Conservation (phyloP, 805 yeast genomes). For the Zygosaccharomyces bailii region DNA sequence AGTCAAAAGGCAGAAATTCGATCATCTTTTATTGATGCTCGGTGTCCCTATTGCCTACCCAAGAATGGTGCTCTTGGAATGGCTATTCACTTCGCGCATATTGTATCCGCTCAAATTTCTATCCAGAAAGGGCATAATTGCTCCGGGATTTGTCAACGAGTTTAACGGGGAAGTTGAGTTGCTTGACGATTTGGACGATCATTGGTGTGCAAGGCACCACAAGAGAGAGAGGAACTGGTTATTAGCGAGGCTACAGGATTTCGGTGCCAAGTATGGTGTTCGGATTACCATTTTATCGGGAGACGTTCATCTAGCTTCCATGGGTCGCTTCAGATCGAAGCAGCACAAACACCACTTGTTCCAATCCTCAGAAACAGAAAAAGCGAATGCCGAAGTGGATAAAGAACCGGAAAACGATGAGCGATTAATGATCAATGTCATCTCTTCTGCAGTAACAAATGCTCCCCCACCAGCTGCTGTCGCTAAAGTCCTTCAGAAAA, state of each 20-base stretch:
- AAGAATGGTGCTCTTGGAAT: constrained; percentile 86
- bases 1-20: constrained; percentile 48
- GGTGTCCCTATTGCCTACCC: constrained; percentile 97
- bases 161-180: constrained; percentile 91
- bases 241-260: constrained; percentile 55
- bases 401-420: constrained; percentile 65
- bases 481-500: constrained; percentile 66
- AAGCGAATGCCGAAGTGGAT: constrained; percentile 41
- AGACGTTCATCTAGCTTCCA: constrained; percentile 86
- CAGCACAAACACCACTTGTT: constrained; percentile 43
- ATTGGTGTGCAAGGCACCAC: constrained; percentile 91
- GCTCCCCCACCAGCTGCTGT: constrained; percentile 90
- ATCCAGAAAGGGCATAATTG: constrained; percentile 58
- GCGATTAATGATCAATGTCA: constrained; percentile 73
- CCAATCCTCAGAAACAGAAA: constrained; percentile 34
- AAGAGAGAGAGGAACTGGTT: constrained; percentile 78
- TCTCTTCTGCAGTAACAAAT: constrained; percentile 86
- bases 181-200: constrained; percentile 90
- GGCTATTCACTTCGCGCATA: constrained; percentile 57
- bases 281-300: constrained; percentile 86
- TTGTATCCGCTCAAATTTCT: constrained; percentile 62
- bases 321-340: constrained; percentile 71
- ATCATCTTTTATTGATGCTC: constrained; percentile 76
- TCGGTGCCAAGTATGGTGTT: constrained; percentile 61
- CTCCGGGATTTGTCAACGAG: constrained; percentile 77